A percentile compares a stretch with the other conserved stretches of the same genome.
Evolutionary conservation across 2,329 filamentous ascomycete species (phyloP).

Genomic region (Penicillium paneum): DNA sequence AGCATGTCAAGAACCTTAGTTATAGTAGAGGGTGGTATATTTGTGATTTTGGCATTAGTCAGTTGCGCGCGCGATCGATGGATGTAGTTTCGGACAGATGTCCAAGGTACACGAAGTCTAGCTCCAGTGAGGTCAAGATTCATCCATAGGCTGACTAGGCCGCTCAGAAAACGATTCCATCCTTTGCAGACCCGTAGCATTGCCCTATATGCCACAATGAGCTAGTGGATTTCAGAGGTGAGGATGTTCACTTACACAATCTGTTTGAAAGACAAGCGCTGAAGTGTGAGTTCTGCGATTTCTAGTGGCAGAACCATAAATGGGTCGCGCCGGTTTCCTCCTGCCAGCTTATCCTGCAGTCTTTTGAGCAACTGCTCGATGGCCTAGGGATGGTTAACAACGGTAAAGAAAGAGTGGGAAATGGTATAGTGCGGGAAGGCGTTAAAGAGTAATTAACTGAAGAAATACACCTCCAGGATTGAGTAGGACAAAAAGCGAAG

Average conservation of each 20-base stretch:
- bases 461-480: too few relatives aligned
- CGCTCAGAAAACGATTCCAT: slow-evolving; percentile 54
- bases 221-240: not conserved
- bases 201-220: slow-evolving; percentile 28
- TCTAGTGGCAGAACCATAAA: slow-evolving; percentile 55
- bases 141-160: slow-evolving; percentile 49
- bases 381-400: not conserved
- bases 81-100: slow-evolving; percentile 36
- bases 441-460: too few relatives aligned
- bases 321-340: slow-evolving; percentile 44
- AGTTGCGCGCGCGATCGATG: slow-evolving; percentile 35
- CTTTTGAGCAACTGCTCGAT: slow-evolving; percentile 41
- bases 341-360: slow-evolving; percentile 49
- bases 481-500: not conserved
- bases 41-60: slow-evolving; percentile 30
- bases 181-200: slow-evolving; percentile 54
- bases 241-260: slow-evolving; percentile 39
- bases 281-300: slow-evolving; percentile 51
- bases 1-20: slow-evolving; percentile 30
- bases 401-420: not conserved
- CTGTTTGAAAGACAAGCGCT: slow-evolving; percentile 52
- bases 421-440: too few relatives aligned
- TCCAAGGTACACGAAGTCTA: slow-evolving; percentile 41
- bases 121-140: slow-evolving; percentile 53
- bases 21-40: slow-evolving; percentile 26